Evolutionary conservation across 495 filamentous ascomycete genomes (phyloP), one percentile per base, ranked within the genome.

Genomic region (Penicillium paxilli): DNA sequence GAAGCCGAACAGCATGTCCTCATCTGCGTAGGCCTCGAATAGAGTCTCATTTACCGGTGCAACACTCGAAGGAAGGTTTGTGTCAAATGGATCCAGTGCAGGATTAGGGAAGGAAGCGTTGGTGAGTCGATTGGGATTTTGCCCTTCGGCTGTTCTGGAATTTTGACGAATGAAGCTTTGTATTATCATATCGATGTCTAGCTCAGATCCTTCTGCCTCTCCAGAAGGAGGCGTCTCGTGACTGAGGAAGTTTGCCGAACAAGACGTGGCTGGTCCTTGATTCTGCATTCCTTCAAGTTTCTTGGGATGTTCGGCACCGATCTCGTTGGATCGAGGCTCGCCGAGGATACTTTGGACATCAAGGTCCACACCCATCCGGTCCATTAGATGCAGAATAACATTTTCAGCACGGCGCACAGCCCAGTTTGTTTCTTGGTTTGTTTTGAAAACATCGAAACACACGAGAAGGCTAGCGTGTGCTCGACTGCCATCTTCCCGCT

Each of bases 181-280:
- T 12, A 68, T 61, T 25, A 74, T 62, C 55, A 68, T 59, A 49
- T 72, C 52, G 47, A 65, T 59, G 57, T 67, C 63, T 23, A 73
- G 47, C 54, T 73, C 55, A 14, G 66, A 52, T 37, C 60, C 45
- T n/a, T 72, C 45, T 19, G 50, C 41, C 22, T 56, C 59, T 32
- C 49, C 40, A 0, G 59, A 51, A 12, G n/a, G n/a, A n/a, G 55
- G 30, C 3, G 4, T 47, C 26, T 55, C 59, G 25, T 50, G 47
- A 1, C 21, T 26, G 23, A 20, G 20, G 24, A n/a, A n/a, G n/a
- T n/a, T n/a, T n/a, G n/a, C n/a, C n/a, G n/a, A n/a, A n/a, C n/a
- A n/a, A 33, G 10, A 41, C 44, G 17, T 48, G 32, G 4, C 23
- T 44, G 8, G 12, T 40, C 19, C 14, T 47, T 16, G 33, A 14